A percentile compares a stretch with the other conserved stretches of the same genome.
Evolutionary conservation across 2,329 filamentous ascomycete genomes (phyloP).

Genomic region (Penicillium verrucosum): DNA sequence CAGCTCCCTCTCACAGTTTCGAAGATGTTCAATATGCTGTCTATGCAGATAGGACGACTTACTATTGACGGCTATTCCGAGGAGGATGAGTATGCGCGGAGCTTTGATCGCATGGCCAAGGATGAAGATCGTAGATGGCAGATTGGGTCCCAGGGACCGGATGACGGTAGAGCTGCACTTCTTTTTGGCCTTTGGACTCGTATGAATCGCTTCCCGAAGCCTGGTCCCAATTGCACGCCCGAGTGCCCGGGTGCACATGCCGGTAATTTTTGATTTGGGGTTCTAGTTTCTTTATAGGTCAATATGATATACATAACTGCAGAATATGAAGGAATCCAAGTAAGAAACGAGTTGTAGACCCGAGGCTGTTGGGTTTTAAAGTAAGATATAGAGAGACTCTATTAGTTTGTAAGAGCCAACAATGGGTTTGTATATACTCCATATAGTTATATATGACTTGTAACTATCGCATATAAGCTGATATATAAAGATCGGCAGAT

Average conservation of each 20-base stretch:
- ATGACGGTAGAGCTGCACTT: not conserved
- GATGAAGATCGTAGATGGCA: constrained; percentile 3
- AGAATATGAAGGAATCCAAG: not conserved
- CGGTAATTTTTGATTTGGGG: not conserved
- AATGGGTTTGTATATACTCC: too few relatives aligned
- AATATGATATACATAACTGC: not conserved
- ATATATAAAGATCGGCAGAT: not conserved
- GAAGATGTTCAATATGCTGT: constrained; percentile 1
- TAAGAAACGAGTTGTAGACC: too few relatives aligned
- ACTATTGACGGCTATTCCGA: not conserved
- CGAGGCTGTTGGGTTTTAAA: too few relatives aligned
- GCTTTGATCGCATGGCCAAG: not conserved
- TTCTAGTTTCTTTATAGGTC: not conserved
- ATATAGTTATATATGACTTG: too few relatives aligned
- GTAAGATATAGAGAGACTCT: too few relatives aligned
- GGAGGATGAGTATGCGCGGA: not conserved
- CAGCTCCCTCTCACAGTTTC: not conserved
- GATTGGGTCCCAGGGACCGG: not conserved
- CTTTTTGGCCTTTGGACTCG: not conserved
- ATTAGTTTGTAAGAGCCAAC: too few relatives aligned
- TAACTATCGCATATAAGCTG: too few relatives aligned
- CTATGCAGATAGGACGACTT: not conserved
- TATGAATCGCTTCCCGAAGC: not conserved
- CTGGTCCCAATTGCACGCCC: not conserved
- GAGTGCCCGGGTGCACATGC: not conserved